phyloP scores from a whole-genome alignment of 2,329 filamentous ascomycete species.

The Periconia sp. region DNA sequence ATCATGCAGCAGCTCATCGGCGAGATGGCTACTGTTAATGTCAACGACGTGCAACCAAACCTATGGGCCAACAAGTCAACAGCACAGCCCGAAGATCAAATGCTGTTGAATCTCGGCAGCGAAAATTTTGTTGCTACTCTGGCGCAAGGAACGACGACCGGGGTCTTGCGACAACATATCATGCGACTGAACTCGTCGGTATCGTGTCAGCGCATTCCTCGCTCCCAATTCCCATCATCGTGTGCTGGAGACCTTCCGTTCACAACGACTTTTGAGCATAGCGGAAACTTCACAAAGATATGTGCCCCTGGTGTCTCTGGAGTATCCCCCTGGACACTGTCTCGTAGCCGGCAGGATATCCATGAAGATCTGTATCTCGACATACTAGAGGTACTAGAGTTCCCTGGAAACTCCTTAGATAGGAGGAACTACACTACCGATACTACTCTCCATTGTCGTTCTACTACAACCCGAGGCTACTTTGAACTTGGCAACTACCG shows the following conservation, averaged over 20 bases:
- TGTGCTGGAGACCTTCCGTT: slow-evolving; percentile 4
- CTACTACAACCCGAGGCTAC: not conserved
- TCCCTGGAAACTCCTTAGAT: not conserved
- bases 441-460: not conserved
- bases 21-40: not conserved
- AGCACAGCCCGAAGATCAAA: not conserved
- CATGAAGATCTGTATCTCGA: not conserved
- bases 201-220: not conserved
- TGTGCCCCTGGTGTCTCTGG: not conserved
- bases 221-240: not conserved
- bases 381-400: not conserved
- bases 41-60: not conserved
- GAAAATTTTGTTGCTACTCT: slow-evolving; percentile 1
- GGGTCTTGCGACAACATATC: slow-evolving; percentile 2
- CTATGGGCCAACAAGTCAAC: not conserved
- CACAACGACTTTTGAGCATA: not conserved
- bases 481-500: not conserved
- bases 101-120: not conserved
- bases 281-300: not conserved
- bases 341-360: not conserved
- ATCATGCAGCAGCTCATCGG: not conserved
- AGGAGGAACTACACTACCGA: not conserved
- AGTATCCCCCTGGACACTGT: not conserved
- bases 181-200: slow-evolving; percentile 9
- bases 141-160: not conserved